phyloP scores from a whole-genome alignment of 768 basidiomycete genomes.

The Floccularia luteovirens region DNA sequence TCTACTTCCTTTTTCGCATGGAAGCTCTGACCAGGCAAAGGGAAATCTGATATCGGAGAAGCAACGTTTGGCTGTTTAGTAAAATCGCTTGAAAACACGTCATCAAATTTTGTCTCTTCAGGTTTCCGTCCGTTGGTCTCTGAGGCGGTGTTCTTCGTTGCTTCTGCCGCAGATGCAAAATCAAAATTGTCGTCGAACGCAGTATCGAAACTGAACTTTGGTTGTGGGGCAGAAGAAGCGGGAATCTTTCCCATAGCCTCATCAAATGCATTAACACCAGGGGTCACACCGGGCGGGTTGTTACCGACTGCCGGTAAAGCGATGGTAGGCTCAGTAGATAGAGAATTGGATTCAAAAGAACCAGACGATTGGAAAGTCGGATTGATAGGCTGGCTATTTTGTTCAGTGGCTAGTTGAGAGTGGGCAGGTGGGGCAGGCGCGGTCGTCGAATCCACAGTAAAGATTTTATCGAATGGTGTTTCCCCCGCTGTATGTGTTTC shows the following conservation, averaged over 20 bases:
- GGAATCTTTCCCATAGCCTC: constrained; percentile 61
- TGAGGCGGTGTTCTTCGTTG: constrained; percentile 7
- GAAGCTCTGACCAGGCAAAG: constrained; percentile 4
- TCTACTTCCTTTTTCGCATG: constrained; percentile 4
- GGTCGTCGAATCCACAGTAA: constrained; percentile 11
- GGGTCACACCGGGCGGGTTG: constrained; percentile 13
- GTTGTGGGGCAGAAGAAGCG: constrained; percentile 22
- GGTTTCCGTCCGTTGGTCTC: not conserved
- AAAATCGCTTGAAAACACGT: not conserved
- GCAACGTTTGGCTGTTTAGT: constrained; percentile 1
- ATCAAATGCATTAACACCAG: constrained; percentile 65
- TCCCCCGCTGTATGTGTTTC: constrained; percentile 2
- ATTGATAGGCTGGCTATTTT: too few species aligned
- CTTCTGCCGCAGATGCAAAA: constrained; percentile 35
- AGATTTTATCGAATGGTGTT: constrained; percentile 17
- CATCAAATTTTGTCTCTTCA: not conserved
- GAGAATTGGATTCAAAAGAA: too few species aligned
- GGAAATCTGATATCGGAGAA: constrained; percentile 12
- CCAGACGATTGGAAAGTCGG: too few species aligned
- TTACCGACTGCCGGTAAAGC: too few species aligned
- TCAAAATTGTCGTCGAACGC: constrained; percentile 56
- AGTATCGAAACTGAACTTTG: constrained; percentile 56
- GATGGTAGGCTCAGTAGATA: not conserved
- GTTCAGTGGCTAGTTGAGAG: too few species aligned
- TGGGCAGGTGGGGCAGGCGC: constrained; percentile 4